phyloP scores from a whole-genome alignment of 129 eudicot genomes.

The Solidago caesia region DNA sequence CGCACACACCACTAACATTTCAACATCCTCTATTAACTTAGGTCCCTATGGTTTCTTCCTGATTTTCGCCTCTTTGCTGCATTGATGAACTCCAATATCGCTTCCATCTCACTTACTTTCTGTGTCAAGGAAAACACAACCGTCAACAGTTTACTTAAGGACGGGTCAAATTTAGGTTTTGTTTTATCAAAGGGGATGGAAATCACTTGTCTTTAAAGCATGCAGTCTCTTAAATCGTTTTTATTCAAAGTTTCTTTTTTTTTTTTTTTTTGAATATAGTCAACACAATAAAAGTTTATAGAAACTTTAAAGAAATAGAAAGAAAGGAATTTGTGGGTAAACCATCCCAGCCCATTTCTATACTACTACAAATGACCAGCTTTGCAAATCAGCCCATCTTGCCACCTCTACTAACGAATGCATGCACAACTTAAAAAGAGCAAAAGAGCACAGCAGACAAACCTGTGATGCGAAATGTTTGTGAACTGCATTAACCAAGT shows the following conservation, averaged over 20 bases:
- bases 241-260: no score
- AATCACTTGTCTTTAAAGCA: no score
- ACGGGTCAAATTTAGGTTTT: neutral
- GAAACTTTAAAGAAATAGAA: no score
- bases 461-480: slow-evolving; percentile 96
- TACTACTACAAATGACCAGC: no score
- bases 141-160: neutral
- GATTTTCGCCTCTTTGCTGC: slow-evolving; percentile 73
- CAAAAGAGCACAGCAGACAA: slow-evolving; percentile 16
- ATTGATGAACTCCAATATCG: slow-evolving; percentile 73
- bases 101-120: slow-evolving; percentile 86
- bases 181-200: no score
- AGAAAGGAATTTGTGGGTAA: no score
- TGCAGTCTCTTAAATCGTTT: no score
- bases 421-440: neutral
- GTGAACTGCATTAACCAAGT: slow-evolving; percentile 67
- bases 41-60: slow-evolving; percentile 41
- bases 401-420: no score
- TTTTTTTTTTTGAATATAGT: no score
- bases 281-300: no score
- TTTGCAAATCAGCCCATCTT: no score
- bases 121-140: slow-evolving; percentile 32
- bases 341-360: no score
- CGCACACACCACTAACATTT: slow-evolving; percentile 20
- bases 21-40: slow-evolving; percentile 25